Percentiles rank a stretch among this genome's conserved stretches.
Evolutionary conservation across 495 filamentous ascomycete genomes (phyloP).

Genomic region (Tuber calosporum): DNA sequence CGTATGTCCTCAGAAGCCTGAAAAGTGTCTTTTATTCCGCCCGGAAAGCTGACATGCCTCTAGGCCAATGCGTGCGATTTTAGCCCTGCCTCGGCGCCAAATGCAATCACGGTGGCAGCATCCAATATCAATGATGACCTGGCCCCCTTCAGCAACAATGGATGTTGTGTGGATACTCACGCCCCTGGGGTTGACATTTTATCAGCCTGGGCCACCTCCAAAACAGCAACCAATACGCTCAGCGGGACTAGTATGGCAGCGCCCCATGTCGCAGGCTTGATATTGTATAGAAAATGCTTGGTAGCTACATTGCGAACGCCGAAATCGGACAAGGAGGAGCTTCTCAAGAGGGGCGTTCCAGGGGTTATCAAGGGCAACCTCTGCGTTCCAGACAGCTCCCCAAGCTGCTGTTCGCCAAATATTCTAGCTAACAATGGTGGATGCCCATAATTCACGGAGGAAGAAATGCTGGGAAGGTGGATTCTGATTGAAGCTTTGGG

Average conservation of each 20-base stretch:
- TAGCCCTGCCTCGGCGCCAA: conserved; percentile 52
- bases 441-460: not conserved
- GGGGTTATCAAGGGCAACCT: conserved; percentile 5
- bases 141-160: conserved; percentile 43
- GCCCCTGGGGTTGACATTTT: conserved; percentile 45
- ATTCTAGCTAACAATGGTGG: conserved; percentile 14
- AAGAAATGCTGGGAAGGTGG: not conserved
- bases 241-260: conserved; percentile 51
- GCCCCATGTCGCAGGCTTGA: conserved; percentile 17
- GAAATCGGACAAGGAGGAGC: conserved; percentile 6
- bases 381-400: not conserved
- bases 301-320: conserved; percentile 9
- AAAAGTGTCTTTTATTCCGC: not conserved
- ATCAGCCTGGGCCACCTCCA: conserved; percentile 45
- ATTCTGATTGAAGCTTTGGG: not conserved
- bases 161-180: conserved; percentile 43
- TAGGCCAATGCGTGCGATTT: conserved; percentile 48
- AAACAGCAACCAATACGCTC: conserved; percentile 43
- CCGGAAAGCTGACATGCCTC: conserved; percentile 4
- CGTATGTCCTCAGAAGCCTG: conserved; percentile 19
- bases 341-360: not conserved
- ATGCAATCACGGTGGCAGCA: conserved; percentile 46
- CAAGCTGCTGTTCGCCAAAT: conserved; percentile 15
- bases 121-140: conserved; percentile 33
- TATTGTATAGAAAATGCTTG: conserved; percentile 27